A percentile compares a stretch with the other conserved stretches of the same genome.
Conservation (phyloP, 2,329 filamentous ascomycete genomes). For the Waltergamsia citrina region DNA sequence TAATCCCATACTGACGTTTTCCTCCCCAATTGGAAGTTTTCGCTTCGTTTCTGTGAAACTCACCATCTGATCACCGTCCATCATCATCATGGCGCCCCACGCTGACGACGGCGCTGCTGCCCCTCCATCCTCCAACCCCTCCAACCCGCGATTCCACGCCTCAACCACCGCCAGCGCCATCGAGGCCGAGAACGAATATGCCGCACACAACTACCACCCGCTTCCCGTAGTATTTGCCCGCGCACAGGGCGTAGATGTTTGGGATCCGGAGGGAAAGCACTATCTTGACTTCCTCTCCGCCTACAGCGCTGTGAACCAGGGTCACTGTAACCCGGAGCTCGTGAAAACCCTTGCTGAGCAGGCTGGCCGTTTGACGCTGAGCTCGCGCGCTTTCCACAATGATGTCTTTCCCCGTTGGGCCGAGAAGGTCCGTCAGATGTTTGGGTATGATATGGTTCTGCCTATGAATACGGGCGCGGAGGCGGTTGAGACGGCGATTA, state of each 20-base stretch:
- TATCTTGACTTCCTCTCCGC: conserved; percentile 98
- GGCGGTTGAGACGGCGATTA: conserved; percentile 91
- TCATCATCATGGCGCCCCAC: conserved; percentile 47
- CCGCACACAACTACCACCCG: conserved; percentile 98
- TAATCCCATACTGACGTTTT: no score
- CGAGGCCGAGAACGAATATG: conserved; percentile 68
- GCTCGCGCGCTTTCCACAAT: conserved; percentile 93
- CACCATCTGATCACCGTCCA: background rate
- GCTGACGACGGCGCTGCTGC: conserved; percentile 38
- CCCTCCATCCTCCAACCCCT: conserved; percentile 15
- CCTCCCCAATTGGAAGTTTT: no score
- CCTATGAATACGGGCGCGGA: conserved; percentile 98
- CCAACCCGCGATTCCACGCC: conserved; percentile 53
- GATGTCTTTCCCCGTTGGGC: conserved; percentile 96
- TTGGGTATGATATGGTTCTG: conserved; percentile 95
- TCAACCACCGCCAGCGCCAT: conserved; percentile 74
- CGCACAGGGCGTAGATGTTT: conserved; percentile 79
- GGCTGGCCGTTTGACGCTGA: conserved; percentile 80
- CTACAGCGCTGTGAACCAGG: conserved; percentile 96
- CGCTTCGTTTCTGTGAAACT: no score
- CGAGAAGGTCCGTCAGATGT: conserved; percentile 78
- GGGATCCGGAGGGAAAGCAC: conserved; percentile 92
- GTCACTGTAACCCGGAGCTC: conserved; percentile 94
- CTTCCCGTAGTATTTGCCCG: conserved; percentile 87
- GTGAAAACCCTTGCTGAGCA: conserved; percentile 86